Evolutionary conservation across 306 rosid genomes (phyloP), one percentile per base, ranked within the genome.

Genomic region (Trichosanthes truncata): DNA sequence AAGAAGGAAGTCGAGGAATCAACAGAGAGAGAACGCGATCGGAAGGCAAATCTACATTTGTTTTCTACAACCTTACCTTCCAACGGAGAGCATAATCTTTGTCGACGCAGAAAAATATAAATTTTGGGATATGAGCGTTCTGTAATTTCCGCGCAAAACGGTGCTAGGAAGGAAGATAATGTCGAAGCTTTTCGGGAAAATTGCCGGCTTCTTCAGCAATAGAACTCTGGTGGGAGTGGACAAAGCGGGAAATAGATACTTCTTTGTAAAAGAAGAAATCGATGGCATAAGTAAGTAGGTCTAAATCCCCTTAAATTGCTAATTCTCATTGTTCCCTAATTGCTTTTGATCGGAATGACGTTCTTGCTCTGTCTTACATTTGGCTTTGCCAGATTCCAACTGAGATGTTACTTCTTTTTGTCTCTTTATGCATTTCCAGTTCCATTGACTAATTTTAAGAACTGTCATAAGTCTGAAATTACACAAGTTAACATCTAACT

Each of bases 191-290:
- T 48, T 95, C 18, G 84, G 86, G 61, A 92, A 81, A 81, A 80
- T 92, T 82, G 82, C 81, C 77, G 89, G 88, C 84, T 85, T 84
- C 63, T 82, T 92, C 29, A 77, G 83, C 84, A 85, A 57, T 73
- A 86, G 90, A 84, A 85, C 78, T 78, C 74, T 46, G 83, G 90
- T 72, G 59, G 97, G 98, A 59, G 75, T 74, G 25, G 98, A 94
- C 85, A 92, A 86, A 87, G 77, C 90, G 14, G 97, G 98, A 71
- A 94, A 94, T 79, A 84, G 79, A 69, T 94, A 92, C 84, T 92
- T 94, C 82, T 69, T 90, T 49, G 87, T 81, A 85, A 84, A 75
- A 14, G 97, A 91, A 82, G 87, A 86, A 69, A 9, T 94, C 51
- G 98, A 92, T 81, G 97, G 97, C 23, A 60, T 84, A 87, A 61